Evolutionary conservation across 1,284 basidiomycete genomes (phyloP), one percentile per base, ranked within the genome.

Genomic region (Trichosporon ovoides): DNA sequence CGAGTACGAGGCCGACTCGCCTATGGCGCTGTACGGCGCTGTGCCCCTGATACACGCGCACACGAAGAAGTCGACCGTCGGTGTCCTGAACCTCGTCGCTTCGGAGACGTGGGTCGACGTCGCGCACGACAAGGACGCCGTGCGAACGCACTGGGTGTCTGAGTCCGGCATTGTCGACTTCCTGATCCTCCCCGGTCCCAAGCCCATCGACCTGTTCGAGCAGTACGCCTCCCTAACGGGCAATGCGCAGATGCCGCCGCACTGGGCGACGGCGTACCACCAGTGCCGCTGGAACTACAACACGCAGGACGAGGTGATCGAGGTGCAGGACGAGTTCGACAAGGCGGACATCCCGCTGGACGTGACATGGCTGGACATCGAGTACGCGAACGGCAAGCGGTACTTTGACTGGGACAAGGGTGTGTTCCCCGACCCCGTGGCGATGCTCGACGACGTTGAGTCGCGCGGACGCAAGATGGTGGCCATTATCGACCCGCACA

Each of bases 261-360:
- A 90, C 51, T 98, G 92, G 84, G 85, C 91, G 28, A 82, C 97
- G 53, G 95, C 87, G 0, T 95, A 98, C 74, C 95, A 99, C 77
- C 95, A 98, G 75, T 98, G 93, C 76, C 82, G 96, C 48, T 98
- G 96, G 96, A 98, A 98, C 78, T 99, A 99, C 72, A 83, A 96
- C 65, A 90, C 86, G 73, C 87, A 91, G 51, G 85, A 88, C 12
- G 96, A 98, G 73, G 83, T 98, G 6, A 83, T 92, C 18, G 82
- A 83, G n/a, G 92, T 98, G 9, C 88, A 93, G 77, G 82, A 81
- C 68, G 81, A 86, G 55, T 97, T 98, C 71, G 94, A 98, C 64
- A 88, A 91, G 65, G 88, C 87, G 35, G 90, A 96, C 68, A 92
- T 98, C 55, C 95, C 96, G 0, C 85, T 98, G 36, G 96, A 98